A percentile compares a stretch with the other conserved stretches of the same genome.
phyloP scores from a whole-genome alignment of 768 basidiomycete genomes.

The Lactarius akahatsu region DNA sequence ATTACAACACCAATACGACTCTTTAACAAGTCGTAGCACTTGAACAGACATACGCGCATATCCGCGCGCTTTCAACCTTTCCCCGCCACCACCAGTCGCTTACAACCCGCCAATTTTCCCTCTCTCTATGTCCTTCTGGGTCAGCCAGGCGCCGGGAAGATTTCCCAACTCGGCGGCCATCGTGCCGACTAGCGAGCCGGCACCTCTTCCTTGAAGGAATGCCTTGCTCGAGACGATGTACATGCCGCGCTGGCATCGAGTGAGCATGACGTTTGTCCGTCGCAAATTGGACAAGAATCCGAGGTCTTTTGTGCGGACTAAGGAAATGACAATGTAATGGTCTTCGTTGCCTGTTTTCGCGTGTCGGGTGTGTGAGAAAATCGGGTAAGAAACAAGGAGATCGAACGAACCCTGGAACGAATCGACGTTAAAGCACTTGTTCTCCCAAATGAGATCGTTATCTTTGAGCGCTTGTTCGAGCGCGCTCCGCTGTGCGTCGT shows the following conservation, averaged over 20 bases:
- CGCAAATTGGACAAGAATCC: conserved; percentile 68
- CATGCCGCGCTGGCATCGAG: conserved; percentile 77
- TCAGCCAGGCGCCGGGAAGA: conserved; percentile 38
- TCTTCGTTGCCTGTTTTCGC: conserved; percentile 71
- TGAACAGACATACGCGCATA: background rate
- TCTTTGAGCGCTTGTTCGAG: conserved; percentile 58
- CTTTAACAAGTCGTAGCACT: conserved; percentile 5
- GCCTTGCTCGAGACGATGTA: conserved; percentile 62
- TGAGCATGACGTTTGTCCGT: conserved; percentile 87
- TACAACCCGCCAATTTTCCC: conserved; percentile 34
- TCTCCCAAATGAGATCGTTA: conserved; percentile 53
- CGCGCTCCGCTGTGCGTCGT: conserved; percentile 64
- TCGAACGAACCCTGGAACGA: conserved; percentile 66
- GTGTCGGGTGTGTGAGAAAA: background rate
- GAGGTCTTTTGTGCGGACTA: conserved; percentile 59
- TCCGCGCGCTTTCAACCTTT: background rate
- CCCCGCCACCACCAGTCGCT: background rate
- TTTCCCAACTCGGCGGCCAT: conserved; percentile 39
- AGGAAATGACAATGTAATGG: conserved; percentile 69
- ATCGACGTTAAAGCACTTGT: conserved; percentile 77
- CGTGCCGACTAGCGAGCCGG: conserved; percentile 45
- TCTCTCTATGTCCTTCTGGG: conserved; percentile 37
- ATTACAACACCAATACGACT: conserved; percentile 2
- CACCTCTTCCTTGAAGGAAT: conserved; percentile 58
- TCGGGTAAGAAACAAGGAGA: background rate